Conservation (phyloP, 2,329 filamentous ascomycete species). For the Fusarium virguliforme region DNA sequence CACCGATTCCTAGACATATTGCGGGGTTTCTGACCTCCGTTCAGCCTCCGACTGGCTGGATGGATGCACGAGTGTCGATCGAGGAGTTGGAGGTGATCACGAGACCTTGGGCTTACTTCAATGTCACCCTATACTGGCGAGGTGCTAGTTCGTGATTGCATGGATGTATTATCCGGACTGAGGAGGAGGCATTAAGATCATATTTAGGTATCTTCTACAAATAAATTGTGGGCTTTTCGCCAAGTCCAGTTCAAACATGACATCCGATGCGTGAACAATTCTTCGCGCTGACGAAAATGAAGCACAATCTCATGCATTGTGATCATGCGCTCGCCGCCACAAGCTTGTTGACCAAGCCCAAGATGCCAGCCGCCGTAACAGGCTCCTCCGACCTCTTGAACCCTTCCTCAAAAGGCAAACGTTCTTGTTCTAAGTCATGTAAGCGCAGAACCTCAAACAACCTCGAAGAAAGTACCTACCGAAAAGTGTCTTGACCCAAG, state of each 20-base stretch:
- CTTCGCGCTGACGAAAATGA: rapidly evolving
- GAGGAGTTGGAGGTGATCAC: background rate
- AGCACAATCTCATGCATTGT: background rate
- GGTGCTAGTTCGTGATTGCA: background rate
- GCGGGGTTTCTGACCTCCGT: conserved; percentile 1
- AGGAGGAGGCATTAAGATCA: too few relatives aligned
- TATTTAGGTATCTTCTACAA: too few relatives aligned
- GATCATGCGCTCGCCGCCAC: conserved; percentile 28
- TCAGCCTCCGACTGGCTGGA: conserved; percentile 1
- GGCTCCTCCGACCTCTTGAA: conserved; percentile 36
- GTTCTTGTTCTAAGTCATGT: conserved; percentile 40
- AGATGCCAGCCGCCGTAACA: conserved; percentile 38
- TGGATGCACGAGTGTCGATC: background rate
- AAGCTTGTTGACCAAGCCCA: conserved; percentile 40
- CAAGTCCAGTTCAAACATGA: background rate
- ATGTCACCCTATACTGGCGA: background rate
- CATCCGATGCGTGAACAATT: background rate
- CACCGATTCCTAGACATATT: background rate
- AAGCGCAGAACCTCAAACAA: background rate
- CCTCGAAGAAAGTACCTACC: conserved; percentile 16
- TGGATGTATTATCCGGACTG: too few relatives aligned
- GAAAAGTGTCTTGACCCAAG: conserved; percentile 47
- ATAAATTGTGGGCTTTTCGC: background rate
- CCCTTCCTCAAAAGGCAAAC: conserved; percentile 40
- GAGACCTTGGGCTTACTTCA: background rate